Base-by-base conservation (phyloP, 2,329 filamentous ascomycete species). In the Remersonia thermophila region DNA sequence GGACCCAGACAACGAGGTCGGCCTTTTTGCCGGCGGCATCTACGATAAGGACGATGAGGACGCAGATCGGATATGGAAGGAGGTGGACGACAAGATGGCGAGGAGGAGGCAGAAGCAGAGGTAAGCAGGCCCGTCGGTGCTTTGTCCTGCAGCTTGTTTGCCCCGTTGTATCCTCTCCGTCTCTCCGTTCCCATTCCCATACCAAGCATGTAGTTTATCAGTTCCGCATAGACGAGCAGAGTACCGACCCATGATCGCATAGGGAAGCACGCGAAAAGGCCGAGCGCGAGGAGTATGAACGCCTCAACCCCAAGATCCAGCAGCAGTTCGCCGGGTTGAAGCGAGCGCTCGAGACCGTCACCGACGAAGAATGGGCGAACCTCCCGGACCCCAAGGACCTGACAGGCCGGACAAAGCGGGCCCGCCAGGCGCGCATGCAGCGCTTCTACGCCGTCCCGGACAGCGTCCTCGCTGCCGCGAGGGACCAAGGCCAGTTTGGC, bases 11-110 rank as follows among this genome's bases (percentile, higher is more conserved):
- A 96, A 96, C 53, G 91, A 98, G 58, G 83, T 91, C 32, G 91
- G 93, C 4, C 67, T 98, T 15, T 98, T 98, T 53, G 87, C 91
- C 3, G 89, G 85, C 38, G 91, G 91, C 26, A 83, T 91, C 50
- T 98, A 94, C 63, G 91, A 96, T 57, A 83, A 91, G 57, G 91
- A 98, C 38, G 91, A 98, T 54, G 91, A 98, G 53, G 93, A 98
- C 59, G 91, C 91, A 30, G 91, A 98, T 61, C 73, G 83, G 52
- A 94, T 98, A 53, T 98, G 93, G 65, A 81, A 87, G 52, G 82
- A 85, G 55, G 83, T 98, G 45, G 91, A 98, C 53, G 91, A 95
- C 66, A 89, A 83, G 62, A 96, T 98, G 89, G 87, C 93, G 47
- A 83, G 73, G 61, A 73, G 91, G 48, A 71, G 91, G 45, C 93